Conservation (phyloP, 2,329 filamentous ascomycete genomes). For the Neoascochyta sp. region DNA sequence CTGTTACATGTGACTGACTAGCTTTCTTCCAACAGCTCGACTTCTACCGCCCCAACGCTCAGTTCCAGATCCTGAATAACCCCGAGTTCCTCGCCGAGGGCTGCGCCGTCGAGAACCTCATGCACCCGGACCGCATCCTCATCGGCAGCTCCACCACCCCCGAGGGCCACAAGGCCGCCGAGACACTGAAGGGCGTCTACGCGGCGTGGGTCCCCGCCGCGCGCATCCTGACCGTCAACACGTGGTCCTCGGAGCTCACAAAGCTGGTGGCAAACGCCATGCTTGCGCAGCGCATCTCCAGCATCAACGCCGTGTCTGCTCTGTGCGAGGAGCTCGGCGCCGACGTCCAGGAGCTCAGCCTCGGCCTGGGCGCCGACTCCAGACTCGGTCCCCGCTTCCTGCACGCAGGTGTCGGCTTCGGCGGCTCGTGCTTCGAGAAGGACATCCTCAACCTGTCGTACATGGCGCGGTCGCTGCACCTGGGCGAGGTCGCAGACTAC, state of each 20-base stretch:
- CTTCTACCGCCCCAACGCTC: slow-evolving; percentile 50
- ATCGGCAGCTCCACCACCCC: slow-evolving; percentile 66
- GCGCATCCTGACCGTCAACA: slow-evolving; percentile 67
- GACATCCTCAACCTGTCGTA: slow-evolving; percentile 72
- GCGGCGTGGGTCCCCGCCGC: slow-evolving; percentile 64
- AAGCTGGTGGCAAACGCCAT: slow-evolving; percentile 79
- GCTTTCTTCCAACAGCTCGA: slow-evolving; percentile 48
- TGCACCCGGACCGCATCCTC: slow-evolving; percentile 68
- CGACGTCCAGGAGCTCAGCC: slow-evolving; percentile 68
- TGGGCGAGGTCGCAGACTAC: slow-evolving; percentile 70
- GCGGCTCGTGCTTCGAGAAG: slow-evolving; percentile 78
- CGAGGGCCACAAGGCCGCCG: slow-evolving; percentile 59
- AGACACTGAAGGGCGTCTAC: slow-evolving; percentile 63
- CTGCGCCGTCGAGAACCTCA: slow-evolving; percentile 67
- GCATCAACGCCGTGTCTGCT: slow-evolving; percentile 76
- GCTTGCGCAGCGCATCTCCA: slow-evolving; percentile 75
- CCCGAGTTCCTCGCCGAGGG: slow-evolving; percentile 79
- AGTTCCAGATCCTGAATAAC: slow-evolving; percentile 75
- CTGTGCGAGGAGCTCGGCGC: slow-evolving; percentile 74
- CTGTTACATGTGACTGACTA: too few relatives aligned
- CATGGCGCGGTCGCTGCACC: slow-evolving; percentile 64
- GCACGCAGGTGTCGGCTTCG: slow-evolving; percentile 72
- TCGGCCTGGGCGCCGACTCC: slow-evolving; percentile 64
- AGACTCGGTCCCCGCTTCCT: slow-evolving; percentile 71
- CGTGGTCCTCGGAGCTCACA: slow-evolving; percentile 73